phyloP scores from a whole-genome alignment of 371 early-diverging fungal species.

The Lichtheimia ornata region DNA sequence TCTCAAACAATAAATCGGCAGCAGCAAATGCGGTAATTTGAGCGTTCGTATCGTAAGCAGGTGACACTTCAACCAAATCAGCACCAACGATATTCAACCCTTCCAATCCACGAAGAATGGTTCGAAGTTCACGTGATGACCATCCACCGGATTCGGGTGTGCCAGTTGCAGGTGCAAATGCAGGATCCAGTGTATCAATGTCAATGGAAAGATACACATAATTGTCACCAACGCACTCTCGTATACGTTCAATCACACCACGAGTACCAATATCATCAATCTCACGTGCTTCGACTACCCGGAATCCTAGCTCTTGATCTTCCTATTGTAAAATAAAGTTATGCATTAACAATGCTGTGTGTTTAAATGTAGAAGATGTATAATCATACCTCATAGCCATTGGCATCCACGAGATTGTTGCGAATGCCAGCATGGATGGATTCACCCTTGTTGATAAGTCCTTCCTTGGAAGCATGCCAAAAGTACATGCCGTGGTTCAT shows the following conservation, averaged over 20 bases:
- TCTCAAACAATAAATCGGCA: conserved; percentile 22
- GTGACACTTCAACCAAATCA: conserved; percentile 41
- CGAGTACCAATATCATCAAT: conserved; percentile 30
- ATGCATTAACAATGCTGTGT: too few relatives aligned
- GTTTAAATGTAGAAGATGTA: too few relatives aligned
- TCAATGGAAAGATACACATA: conserved; percentile 37
- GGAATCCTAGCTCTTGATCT: conserved; percentile 29
- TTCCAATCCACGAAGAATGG: conserved; percentile 17
- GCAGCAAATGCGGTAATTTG: conserved; percentile 34
- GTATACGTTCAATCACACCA: conserved; percentile 33
- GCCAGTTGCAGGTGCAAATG: conserved; percentile 40
- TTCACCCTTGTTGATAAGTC: conserved; percentile 31
- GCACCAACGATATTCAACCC: conserved; percentile 39
- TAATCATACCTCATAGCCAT: conserved; percentile 17
- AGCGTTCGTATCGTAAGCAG: conserved; percentile 34
- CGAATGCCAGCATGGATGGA: conserved; percentile 44
- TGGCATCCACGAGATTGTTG: conserved; percentile 24
- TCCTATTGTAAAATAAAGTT: background rate
- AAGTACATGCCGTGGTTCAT: conserved; percentile 32
- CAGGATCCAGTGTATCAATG: conserved; percentile 40
- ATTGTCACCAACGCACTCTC: conserved; percentile 27
- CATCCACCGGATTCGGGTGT: conserved; percentile 36
- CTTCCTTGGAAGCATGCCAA: conserved; percentile 39
- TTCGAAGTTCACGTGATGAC: conserved; percentile 25
- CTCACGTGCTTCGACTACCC: conserved; percentile 34